A percentile compares a stretch with the other conserved stretches of the same genome.
These are phyloP conservation scores for Colletotrichum tanaceti DNA, from an alignment of 2,329 filamentous ascomycete genomes.

Conservation along the genomic window DNA sequence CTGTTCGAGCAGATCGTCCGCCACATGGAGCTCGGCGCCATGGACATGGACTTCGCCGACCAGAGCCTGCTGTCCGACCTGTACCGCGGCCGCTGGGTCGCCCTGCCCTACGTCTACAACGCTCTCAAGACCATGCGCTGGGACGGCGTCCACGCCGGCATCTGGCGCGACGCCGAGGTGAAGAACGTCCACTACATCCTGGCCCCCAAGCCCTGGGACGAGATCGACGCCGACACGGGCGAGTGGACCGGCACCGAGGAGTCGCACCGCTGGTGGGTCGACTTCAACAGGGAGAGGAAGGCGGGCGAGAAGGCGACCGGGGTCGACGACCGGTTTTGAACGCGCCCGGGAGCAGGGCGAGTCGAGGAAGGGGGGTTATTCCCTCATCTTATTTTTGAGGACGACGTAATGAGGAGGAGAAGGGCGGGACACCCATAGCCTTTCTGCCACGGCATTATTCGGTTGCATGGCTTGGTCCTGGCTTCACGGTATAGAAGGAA, in stretches of 20 bases:
- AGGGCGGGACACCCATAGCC: neutral
- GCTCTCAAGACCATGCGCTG: constrained; percentile 70
- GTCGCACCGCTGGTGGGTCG: constrained; percentile 68
- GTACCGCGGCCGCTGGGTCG: constrained; percentile 66
- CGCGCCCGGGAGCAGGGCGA: neutral
- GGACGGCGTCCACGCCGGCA: constrained; percentile 62
- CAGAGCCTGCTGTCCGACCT: constrained; percentile 68
- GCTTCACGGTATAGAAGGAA: neutral
- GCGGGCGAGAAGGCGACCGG: constrained; percentile 54
- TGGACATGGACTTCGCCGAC: constrained; percentile 67
- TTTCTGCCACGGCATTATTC: neutral
- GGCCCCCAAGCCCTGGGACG: constrained; percentile 71
- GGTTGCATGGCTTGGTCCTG: neutral
- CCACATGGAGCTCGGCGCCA: constrained; percentile 61
- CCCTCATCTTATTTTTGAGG: no score
- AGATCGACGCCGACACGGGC: constrained; percentile 56
- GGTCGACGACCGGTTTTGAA: constrained; percentile 51
- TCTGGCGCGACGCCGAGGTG: constrained; percentile 69
- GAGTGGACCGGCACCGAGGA: constrained; percentile 58
- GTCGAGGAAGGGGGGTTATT: no score
- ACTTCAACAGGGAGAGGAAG: constrained; percentile 59
- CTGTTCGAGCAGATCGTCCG: constrained; percentile 63
- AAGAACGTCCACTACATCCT: constrained; percentile 73
- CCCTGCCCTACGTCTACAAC: constrained; percentile 71
- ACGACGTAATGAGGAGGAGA: neutral